These are phyloP conservation scores for Aquilaria malaccensis DNA, from an alignment of 345 rosid species.

Conservation along the genomic window DNA sequence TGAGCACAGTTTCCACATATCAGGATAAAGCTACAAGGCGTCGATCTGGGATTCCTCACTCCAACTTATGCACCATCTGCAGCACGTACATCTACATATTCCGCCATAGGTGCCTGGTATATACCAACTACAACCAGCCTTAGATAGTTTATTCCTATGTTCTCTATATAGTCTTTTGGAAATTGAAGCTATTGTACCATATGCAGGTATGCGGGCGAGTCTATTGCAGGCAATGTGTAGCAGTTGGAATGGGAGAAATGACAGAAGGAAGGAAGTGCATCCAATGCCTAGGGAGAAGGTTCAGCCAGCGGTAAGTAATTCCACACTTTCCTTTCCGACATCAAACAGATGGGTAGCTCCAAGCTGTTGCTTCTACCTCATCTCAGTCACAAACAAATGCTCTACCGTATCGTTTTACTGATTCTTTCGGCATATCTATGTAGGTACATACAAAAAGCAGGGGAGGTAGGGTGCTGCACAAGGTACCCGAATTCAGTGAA, in stretches of 20 bases:
- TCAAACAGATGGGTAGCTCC: too few relatives aligned
- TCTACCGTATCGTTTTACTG: too few relatives aligned
- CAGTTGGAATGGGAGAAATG: conserved; percentile 59
- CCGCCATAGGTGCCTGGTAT: conserved; percentile 55
- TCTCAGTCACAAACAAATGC: too few relatives aligned
- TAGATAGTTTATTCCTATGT: neutral
- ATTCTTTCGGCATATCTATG: neutral
- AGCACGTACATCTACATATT: conserved; percentile 44
- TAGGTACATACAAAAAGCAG: conserved; percentile 61
- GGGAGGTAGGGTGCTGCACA: conserved; percentile 39
- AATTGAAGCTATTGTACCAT: neutral
- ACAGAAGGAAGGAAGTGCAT: conserved; percentile 58
- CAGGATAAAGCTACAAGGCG: conserved; percentile 26
- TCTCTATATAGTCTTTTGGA: neutral
- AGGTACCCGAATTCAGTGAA: conserved; percentile 29
- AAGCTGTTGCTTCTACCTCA: too few relatives aligned
- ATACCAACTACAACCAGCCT: neutral
- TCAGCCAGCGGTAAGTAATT: conserved; percentile 40
- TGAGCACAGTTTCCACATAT: conserved; percentile 27
- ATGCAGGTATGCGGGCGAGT: conserved; percentile 64
- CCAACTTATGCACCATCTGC: conserved; percentile 61
- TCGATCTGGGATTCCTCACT: conserved; percentile 62
- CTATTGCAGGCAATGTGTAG: conserved; percentile 44
- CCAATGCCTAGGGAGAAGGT: conserved; percentile 45
- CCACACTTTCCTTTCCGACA: neutral